phyloP scores from a whole-genome alignment of 2,329 filamentous ascomycete species.

The Plectosphaerella plurivora region DNA sequence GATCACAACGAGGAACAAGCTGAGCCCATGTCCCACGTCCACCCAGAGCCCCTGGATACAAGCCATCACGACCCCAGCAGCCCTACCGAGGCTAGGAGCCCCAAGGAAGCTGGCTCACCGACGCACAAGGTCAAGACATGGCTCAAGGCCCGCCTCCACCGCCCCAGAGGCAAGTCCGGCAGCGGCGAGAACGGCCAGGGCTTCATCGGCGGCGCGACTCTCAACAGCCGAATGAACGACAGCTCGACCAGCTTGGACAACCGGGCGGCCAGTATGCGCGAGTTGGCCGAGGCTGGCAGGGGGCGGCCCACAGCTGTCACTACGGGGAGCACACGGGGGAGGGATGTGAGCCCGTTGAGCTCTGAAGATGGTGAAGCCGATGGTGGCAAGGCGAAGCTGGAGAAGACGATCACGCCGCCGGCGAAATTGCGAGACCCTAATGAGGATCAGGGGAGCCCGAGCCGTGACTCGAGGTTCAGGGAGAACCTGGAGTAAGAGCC shows the following conservation, averaged over 20 bases:
- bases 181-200: conserved; percentile 31
- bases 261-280: conserved; percentile 37
- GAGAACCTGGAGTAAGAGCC: conserved; percentile 43
- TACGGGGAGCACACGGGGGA: conserved; percentile 18
- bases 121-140: conserved; percentile 44
- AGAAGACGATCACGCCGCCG: conserved; percentile 30
- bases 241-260: conserved; percentile 40
- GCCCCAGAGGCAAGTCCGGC: conserved; percentile 31
- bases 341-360: conserved; percentile 15
- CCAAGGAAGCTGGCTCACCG: conserved; percentile 17
- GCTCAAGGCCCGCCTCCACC: conserved; percentile 50
- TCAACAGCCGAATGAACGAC: conserved; percentile 33
- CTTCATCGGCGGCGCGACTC: conserved; percentile 47
- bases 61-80: conserved; percentile 1
- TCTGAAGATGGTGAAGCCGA: conserved; percentile 34
- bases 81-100: conserved; percentile 7
- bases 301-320: conserved; percentile 20
- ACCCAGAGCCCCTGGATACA: conserved; percentile 11
- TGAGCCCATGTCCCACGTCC: not conserved
- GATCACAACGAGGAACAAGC: not conserved
- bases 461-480: conserved; percentile 52
- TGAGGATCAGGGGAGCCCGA: conserved; percentile 43
- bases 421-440: conserved; percentile 26
- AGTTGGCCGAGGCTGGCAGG: conserved; percentile 41
- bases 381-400: conserved; percentile 33